Conservation (phyloP, 345 rosid genomes). For the Hibiscus mutabilis region DNA sequence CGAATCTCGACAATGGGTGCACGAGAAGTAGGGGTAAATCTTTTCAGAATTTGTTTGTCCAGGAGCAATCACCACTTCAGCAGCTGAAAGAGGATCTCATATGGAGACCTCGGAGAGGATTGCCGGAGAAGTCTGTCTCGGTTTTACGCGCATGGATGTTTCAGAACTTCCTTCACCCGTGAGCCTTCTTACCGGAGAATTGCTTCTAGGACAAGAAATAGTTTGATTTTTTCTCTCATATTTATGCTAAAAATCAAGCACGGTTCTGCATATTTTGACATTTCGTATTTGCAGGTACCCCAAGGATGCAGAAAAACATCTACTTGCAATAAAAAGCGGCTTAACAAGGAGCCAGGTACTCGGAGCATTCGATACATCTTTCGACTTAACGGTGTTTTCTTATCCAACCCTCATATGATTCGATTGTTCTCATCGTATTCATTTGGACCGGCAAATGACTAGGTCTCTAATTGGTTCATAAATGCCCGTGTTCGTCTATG, state of each 20-base stretch:
- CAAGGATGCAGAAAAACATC: constrained; percentile 92
- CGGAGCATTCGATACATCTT: background rate
- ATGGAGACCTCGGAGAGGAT: constrained; percentile 93
- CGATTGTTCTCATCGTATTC: background rate
- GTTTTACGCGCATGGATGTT: constrained; percentile 97
- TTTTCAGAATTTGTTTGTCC: constrained; percentile 40
- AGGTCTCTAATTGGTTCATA: constrained; percentile 99
- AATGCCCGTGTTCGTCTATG: constrained; percentile 94
- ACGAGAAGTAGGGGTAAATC: constrained; percentile 34
- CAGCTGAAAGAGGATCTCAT: constrained; percentile 70
- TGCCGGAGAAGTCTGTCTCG: constrained; percentile 84
- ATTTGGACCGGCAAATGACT: background rate
- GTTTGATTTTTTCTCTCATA: background rate
- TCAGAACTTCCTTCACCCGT: constrained; percentile 99
- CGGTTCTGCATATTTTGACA: background rate
- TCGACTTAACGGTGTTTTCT: background rate
- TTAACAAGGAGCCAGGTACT: constrained; percentile 90
- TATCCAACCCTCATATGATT: background rate
- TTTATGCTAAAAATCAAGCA: background rate
- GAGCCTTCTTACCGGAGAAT: constrained; percentile 13
- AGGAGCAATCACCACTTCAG: constrained; percentile 73
- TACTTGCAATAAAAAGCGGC: constrained; percentile 87
- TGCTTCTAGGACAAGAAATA: background rate
- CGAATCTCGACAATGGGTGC: constrained; percentile 19
- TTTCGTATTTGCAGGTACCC: constrained; percentile 52